A percentile compares a stretch with the other conserved stretches of the same genome.
phyloP scores from a whole-genome alignment of 2,329 filamentous ascomycete genomes.

The Ophiostoma sp. region DNA sequence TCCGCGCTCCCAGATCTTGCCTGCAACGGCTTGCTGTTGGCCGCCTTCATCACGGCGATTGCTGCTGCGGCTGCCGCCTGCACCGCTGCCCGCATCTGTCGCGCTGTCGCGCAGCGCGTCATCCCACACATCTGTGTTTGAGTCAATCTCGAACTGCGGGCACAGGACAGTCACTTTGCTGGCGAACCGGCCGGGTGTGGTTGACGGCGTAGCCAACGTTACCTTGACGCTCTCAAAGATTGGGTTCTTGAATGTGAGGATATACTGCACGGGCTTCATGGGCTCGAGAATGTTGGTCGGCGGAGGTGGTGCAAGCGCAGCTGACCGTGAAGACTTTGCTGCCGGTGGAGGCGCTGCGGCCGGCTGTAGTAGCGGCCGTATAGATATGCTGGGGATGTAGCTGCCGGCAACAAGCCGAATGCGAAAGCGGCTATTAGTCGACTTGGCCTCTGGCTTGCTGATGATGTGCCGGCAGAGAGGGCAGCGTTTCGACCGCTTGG shows the following conservation, averaged over 20 bases:
- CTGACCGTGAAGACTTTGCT: conserved; percentile 25
- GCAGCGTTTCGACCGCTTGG: conserved; percentile 91
- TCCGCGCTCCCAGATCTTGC: conserved; percentile 93
- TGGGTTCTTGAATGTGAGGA: conserved; percentile 88
- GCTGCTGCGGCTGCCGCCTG: conserved; percentile 35
- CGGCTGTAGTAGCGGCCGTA: conserved; percentile 53
- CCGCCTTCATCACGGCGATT: conserved; percentile 28
- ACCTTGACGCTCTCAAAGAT: conserved; percentile 88
- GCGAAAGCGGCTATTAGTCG: conserved; percentile 81
- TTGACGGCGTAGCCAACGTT: conserved; percentile 75
- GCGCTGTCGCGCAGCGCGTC: conserved; percentile 66
- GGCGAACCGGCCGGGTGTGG: conserved; percentile 68
- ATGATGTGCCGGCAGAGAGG: conserved; percentile 90
- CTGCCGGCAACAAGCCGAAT: conserved; percentile 84
- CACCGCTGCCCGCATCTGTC: conserved; percentile 26
- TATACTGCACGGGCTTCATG: conserved; percentile 64
- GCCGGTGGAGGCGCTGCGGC: background rate
- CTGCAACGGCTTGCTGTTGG: conserved; percentile 67
- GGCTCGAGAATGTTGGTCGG: conserved; percentile 45
- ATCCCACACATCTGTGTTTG: conserved; percentile 83
- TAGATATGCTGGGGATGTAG: conserved; percentile 77
- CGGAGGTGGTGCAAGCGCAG: conserved; percentile 22
- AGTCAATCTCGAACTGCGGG: conserved; percentile 87
- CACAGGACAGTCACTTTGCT: conserved; percentile 87
- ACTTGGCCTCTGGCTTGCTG: conserved; percentile 87